Evolutionary conservation across 2,329 filamentous ascomycete genomes (phyloP).

Genomic region (Talaromyces sp.): DNA sequence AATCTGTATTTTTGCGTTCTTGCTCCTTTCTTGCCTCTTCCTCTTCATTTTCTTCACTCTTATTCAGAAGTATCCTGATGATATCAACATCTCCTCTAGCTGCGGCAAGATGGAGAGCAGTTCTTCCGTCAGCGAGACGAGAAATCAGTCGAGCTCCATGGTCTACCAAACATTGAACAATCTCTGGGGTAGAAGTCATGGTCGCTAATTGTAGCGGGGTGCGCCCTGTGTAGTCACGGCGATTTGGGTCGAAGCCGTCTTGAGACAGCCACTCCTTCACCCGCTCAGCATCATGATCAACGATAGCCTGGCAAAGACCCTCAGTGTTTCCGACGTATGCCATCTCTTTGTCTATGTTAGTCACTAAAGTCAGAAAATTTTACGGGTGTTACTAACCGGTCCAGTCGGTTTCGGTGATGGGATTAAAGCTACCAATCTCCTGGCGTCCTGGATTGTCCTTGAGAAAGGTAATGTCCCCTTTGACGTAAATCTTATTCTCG

Average conservation of each 20-base stretch:
- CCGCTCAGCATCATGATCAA: constrained; percentile 64
- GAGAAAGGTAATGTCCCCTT: constrained; percentile 67
- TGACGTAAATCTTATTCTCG: constrained; percentile 71
- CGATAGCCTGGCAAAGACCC: constrained; percentile 72
- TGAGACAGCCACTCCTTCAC: constrained; percentile 66
- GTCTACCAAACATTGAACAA: constrained; percentile 67
- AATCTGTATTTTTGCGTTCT: constrained; percentile 12
- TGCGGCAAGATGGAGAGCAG: constrained; percentile 76
- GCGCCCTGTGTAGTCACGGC: constrained; percentile 71
- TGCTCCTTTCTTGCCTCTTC: constrained; percentile 43
- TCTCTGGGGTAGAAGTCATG: constrained; percentile 60
- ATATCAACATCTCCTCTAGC: constrained; percentile 64
- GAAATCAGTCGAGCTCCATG: constrained; percentile 67
- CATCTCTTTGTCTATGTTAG: constrained; percentile 55
- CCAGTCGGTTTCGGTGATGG: constrained; percentile 76
- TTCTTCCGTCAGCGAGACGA: constrained; percentile 71
- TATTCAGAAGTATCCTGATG: constrained; percentile 65
- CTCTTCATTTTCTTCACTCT: constrained; percentile 69
- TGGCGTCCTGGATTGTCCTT: constrained; percentile 79
- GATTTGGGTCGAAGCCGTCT: constrained; percentile 64
- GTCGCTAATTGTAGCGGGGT: constrained; percentile 74
- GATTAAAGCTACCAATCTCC: constrained; percentile 68
- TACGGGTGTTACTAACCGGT: constrained; percentile 40
- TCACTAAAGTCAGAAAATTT: neutral
- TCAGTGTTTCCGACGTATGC: constrained; percentile 78